Conservation (phyloP, 345 rosid species). For the Populus simonii region DNA sequence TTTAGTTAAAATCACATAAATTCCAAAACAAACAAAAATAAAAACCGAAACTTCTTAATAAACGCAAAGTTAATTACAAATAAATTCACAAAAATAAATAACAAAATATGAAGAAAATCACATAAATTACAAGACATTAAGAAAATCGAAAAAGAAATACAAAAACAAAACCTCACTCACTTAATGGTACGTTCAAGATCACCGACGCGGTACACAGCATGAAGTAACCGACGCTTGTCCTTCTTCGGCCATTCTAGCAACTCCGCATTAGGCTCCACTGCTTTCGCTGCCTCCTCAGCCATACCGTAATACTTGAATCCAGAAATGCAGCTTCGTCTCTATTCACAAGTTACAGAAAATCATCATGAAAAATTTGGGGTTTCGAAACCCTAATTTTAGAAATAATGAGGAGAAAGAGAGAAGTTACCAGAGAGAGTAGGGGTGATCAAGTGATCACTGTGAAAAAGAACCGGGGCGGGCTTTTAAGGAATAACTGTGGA, state of each 20-base stretch:
- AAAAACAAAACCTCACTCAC: slow-evolving; percentile 28
- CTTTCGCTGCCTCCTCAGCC: slow-evolving; percentile 47
- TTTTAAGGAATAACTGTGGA: not conserved
- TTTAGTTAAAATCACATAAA: no score
- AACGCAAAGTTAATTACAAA: no score
- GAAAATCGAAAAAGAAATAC: not conserved
- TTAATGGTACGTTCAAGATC: slow-evolving; percentile 86
- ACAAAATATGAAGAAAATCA: no score
- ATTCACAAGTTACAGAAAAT: no score
- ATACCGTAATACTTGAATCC: not conserved
- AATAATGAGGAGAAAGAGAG: not conserved
- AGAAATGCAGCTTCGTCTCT: no score
- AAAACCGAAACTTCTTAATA: no score
- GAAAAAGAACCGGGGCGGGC: not conserved
- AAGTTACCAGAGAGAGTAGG: not conserved
- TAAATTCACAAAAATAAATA: no score
- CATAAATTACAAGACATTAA: not conserved
- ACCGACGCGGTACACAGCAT: slow-evolving; percentile 86
- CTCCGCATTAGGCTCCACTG: slow-evolving; percentile 43
- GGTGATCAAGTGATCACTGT: not conserved
- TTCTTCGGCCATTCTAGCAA: slow-evolving; percentile 84
- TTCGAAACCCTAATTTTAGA: not conserved
- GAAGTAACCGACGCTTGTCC: slow-evolving; percentile 83
- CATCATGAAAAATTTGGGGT: no score
- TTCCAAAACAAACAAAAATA: not conserved